Percentiles rank a stretch among this genome's conserved stretches.
These are phyloP conservation scores for Lomentospora prolificans DNA, from an alignment of 2,329 filamentous ascomycete species.

Conservation along the genomic window DNA sequence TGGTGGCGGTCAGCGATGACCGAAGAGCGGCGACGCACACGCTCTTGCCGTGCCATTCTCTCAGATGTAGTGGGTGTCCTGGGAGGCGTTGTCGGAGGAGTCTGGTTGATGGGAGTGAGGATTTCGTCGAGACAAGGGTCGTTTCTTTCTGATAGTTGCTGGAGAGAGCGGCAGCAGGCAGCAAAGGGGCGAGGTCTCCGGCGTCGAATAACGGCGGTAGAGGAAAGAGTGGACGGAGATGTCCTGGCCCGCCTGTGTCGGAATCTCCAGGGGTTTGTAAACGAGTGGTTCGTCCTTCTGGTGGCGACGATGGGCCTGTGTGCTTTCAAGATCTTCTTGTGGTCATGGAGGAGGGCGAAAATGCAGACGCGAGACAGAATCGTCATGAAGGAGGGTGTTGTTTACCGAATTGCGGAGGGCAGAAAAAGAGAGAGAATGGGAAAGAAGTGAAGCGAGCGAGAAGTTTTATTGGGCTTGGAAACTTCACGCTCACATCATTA, in stretches of 20 bases:
- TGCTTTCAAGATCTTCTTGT: slow-evolving; percentile 28
- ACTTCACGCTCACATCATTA: slow-evolving; percentile 1
- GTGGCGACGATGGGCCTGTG: slow-evolving; percentile 33
- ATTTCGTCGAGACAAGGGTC: not conserved
- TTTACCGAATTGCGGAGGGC: not conserved
- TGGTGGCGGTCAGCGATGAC: slow-evolving; percentile 23
- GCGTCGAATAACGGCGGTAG: slow-evolving; percentile 15
- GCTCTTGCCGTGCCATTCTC: slow-evolving; percentile 23
- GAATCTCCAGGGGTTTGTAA: slow-evolving; percentile 24
- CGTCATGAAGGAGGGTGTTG: slow-evolving; percentile 1
- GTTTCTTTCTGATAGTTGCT: slow-evolving; percentile 2
- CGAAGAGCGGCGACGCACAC: slow-evolving; percentile 28
- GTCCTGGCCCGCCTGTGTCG: slow-evolving; percentile 26
- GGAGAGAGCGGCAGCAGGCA: slow-evolving; percentile 6
- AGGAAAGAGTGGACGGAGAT: slow-evolving; percentile 27
- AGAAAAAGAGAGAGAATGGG: not conserved
- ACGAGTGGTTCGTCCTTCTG: slow-evolving; percentile 26
- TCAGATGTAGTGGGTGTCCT: slow-evolving; percentile 15
- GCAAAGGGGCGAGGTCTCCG: slow-evolving; percentile 5
- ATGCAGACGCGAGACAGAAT: slow-evolving; percentile 20
- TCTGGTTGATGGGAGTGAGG: not conserved
- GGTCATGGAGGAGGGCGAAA: slow-evolving; percentile 34
- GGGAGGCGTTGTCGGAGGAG: slow-evolving; percentile 1
- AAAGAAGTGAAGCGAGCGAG: not conserved
- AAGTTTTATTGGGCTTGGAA: slow-evolving; percentile 1